Evolutionary conservation across 2,329 filamentous ascomycete genomes (phyloP).

Genomic region (Penicillium sp.): DNA sequence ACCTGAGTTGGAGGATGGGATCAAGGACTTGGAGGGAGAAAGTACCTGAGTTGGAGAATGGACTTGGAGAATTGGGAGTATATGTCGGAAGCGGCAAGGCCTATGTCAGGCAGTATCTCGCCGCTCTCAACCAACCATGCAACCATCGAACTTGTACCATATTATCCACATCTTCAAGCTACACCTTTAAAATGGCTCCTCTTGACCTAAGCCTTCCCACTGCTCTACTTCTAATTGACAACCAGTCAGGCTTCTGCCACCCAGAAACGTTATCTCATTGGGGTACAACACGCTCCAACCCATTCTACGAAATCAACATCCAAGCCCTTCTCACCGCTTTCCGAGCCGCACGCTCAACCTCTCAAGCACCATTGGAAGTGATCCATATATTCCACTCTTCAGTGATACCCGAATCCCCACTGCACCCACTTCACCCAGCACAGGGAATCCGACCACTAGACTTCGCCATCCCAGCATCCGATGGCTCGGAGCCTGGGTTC

Average conservation of each 20-base stretch:
- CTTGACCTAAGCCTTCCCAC: constrained; percentile 30
- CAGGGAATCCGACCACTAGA: constrained; percentile 28
- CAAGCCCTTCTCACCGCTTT: constrained; percentile 36
- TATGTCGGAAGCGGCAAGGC: neutral
- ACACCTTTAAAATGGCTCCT: constrained; percentile 11
- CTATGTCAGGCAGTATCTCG: neutral
- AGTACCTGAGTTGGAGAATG: too few species aligned
- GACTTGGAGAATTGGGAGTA: too few species aligned
- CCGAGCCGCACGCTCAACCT: constrained; percentile 24
- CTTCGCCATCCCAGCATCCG: constrained; percentile 28
- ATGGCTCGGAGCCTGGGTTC: constrained; percentile 37
- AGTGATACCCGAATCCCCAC: constrained; percentile 27
- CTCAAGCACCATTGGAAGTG: constrained; percentile 28
- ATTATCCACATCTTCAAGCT: neutral
- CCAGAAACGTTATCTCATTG: constrained; percentile 31
- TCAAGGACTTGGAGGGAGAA: constrained; percentile 1
- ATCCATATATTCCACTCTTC: constrained; percentile 49
- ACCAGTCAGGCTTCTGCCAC: constrained; percentile 43
- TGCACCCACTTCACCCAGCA: constrained; percentile 35
- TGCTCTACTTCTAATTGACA: constrained; percentile 48
- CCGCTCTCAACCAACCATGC: neutral
- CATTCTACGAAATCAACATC: constrained; percentile 44
- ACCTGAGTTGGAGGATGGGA: constrained; percentile 5
- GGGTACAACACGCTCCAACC: constrained; percentile 44
- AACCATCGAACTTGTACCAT: neutral